A percentile compares a stretch with the other conserved stretches of the same genome.
Evolutionary conservation across 169 alveolate species (phyloP).

Genomic region (Blepharisma undulans): DNA sequence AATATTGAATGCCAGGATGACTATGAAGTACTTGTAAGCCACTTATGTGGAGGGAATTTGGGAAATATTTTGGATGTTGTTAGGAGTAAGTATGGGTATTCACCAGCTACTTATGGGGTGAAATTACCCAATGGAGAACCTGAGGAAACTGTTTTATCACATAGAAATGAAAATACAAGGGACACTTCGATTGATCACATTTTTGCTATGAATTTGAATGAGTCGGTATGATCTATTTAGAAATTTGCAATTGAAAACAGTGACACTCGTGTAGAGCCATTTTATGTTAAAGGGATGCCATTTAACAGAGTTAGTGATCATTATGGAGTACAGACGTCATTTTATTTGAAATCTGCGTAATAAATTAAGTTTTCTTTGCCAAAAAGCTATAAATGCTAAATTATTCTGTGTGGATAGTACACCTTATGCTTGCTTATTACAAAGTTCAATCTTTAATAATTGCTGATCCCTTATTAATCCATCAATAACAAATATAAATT

Average conservation of each 20-base stretch:
- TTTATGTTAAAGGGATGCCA: background rate
- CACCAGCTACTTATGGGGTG: constrained; percentile 26
- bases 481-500: too few species aligned
- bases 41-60: background rate
- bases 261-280: constrained; percentile 11
- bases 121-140: constrained; percentile 8
- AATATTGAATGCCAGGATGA: background rate
- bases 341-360: background rate
- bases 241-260: background rate
- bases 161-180: background rate
- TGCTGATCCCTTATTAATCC: too few species aligned
- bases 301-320: constrained; percentile 37
- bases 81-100: constrained; percentile 6
- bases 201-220: background rate
- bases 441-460: too few species aligned
- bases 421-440: too few species aligned
- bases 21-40: background rate
- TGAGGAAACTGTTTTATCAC: constrained; percentile 29
- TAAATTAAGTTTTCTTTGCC: too few species aligned
- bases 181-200: constrained; percentile 13
- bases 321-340: constrained; percentile 8
- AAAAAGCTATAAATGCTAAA: too few species aligned
- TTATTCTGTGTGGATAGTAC: too few species aligned
- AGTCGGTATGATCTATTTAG: background rate
- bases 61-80: constrained; percentile 1